Conservation (phyloP, 306 rosid genomes). For the Gleditsia sinensis region DNA sequence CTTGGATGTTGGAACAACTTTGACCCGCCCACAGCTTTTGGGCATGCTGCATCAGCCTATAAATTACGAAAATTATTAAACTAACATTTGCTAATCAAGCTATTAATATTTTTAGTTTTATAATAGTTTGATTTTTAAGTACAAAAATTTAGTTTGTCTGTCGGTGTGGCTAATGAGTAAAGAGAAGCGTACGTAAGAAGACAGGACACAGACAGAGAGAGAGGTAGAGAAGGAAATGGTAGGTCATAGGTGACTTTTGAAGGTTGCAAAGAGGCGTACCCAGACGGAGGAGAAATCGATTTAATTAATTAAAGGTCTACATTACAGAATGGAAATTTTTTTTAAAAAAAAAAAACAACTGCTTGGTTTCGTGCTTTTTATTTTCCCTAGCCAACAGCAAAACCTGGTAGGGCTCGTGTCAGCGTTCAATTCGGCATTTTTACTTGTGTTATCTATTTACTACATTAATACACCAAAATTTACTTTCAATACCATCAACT, state of each 20-base stretch:
- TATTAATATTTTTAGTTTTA: too few relatives aligned
- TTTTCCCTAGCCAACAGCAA: neutral
- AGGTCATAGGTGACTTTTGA: slow-evolving; percentile 68
- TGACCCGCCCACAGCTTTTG: neutral
- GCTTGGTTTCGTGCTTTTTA: too few relatives aligned
- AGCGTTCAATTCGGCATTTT: neutral
- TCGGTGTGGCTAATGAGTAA: slow-evolving; percentile 1
- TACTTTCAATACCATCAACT: neutral
- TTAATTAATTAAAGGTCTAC: neutral
- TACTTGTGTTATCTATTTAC: neutral
- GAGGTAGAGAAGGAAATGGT: neutral
- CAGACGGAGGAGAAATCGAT: slow-evolving; percentile 33
- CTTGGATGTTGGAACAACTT: neutral
- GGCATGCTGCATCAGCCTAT: neutral
- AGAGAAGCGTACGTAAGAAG: neutral
- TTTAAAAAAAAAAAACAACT: neutral
- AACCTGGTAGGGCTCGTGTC: neutral
- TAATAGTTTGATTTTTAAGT: neutral
- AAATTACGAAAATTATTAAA: neutral
- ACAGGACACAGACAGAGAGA: neutral
- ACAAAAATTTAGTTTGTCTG: neutral
- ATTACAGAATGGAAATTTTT: too few relatives aligned
- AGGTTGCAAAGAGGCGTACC: slow-evolving; percentile 56
- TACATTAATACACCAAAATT: neutral
- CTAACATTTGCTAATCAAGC: neutral